phyloP scores from a whole-genome alignment of 768 basidiomycete genomes.

The Mycena vitilis region DNA sequence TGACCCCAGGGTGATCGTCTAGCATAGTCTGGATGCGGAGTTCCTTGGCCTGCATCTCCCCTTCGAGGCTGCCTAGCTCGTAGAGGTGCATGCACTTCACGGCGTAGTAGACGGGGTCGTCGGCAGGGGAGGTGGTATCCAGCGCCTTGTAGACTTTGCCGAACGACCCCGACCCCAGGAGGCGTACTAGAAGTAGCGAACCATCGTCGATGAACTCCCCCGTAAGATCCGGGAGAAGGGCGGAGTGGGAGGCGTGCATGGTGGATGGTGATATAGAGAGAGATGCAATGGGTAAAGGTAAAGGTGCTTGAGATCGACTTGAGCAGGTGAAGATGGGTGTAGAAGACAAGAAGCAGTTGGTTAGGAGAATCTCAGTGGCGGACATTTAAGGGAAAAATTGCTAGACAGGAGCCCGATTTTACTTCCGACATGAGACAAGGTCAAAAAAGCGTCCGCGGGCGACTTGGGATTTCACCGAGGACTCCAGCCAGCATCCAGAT shows the following conservation, averaged over 20 bases:
- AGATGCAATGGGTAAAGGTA: not conserved
- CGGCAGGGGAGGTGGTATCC: constrained; percentile 21
- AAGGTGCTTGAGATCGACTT: constrained; percentile 19
- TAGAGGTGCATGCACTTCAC: constrained; percentile 64
- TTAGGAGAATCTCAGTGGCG: not conserved
- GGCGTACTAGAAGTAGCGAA: constrained; percentile 53
- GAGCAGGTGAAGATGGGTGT: constrained; percentile 22
- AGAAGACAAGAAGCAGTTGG: constrained; percentile 1
- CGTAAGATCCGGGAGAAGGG: constrained; percentile 23
- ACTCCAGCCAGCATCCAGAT: too few relatives aligned
- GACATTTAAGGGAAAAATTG: not conserved
- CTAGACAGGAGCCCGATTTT: not conserved
- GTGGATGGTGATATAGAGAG: not conserved
- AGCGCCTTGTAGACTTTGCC: constrained; percentile 41
- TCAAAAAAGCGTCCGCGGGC: too few relatives aligned
- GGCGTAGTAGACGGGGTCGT: constrained; percentile 43
- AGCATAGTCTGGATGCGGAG: constrained; percentile 48
- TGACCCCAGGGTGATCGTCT: constrained; percentile 51
- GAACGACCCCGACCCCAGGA: constrained; percentile 52
- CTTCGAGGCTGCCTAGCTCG: constrained; percentile 53
- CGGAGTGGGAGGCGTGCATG: constrained; percentile 16
- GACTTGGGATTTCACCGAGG: too few relatives aligned
- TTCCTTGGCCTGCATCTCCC: constrained; percentile 61
- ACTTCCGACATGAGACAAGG: constrained; percentile 7
- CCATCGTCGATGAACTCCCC: constrained; percentile 53